phyloP scores from a whole-genome alignment of 306 rosid genomes.

The Lupinus albus region DNA sequence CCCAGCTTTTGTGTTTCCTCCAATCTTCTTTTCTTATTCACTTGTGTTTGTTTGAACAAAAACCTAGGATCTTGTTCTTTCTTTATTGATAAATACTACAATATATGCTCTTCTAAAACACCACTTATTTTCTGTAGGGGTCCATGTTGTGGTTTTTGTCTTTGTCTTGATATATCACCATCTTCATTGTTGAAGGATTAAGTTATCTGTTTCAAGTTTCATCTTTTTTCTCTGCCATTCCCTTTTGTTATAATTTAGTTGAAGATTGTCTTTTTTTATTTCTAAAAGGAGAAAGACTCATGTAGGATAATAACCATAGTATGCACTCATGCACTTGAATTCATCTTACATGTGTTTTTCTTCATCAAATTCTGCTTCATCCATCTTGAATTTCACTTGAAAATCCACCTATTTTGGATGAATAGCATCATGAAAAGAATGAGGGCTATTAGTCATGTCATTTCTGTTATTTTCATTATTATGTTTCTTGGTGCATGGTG shows the following conservation, averaged over 20 bases:
- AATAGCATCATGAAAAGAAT: constrained; percentile 47
- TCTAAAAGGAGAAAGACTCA: constrained; percentile 42
- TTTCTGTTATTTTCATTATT: constrained; percentile 42
- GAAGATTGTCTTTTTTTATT: not conserved
- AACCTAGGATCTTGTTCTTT: constrained; percentile 46
- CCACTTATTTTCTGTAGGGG: constrained; percentile 33
- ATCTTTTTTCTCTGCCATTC: constrained; percentile 25
- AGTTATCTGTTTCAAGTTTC: constrained; percentile 36
- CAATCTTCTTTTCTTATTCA: constrained; percentile 29
- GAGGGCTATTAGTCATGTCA: constrained; percentile 12
- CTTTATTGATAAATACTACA: constrained; percentile 42
- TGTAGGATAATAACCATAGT: constrained; percentile 16
- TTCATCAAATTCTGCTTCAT: constrained; percentile 21
- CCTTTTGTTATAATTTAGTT: constrained; percentile 20
- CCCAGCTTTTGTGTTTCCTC: constrained; percentile 49
- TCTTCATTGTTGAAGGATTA: constrained; percentile 31
- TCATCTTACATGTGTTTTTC: constrained; percentile 18
- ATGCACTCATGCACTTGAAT: constrained; percentile 20
- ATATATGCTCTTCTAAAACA: constrained; percentile 41
- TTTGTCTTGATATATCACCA: constrained; percentile 1
- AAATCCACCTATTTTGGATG: constrained; percentile 34
- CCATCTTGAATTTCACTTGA: constrained; percentile 25
- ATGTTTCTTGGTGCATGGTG: constrained; percentile 48
- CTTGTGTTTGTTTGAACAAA: constrained; percentile 20
- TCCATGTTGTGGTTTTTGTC: constrained; percentile 39